Base-by-base conservation (phyloP, 202 grass and related monocot genomes). In the Cymbopogon flexuosus region DNA sequence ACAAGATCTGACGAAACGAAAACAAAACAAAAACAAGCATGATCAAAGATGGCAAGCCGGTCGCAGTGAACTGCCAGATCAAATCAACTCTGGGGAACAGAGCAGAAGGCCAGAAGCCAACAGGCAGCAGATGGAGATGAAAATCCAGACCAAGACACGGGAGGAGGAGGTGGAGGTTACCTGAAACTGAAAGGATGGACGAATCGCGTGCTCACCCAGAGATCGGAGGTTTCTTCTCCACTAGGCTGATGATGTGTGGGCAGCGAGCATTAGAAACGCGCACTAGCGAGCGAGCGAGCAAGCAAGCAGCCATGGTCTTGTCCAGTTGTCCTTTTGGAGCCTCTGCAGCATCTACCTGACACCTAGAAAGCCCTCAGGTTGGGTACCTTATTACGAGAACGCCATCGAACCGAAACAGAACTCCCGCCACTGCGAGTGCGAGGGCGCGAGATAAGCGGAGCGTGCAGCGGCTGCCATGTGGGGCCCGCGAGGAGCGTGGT, bases 381-480 rank as follows among this genome's bases (percentile, higher is more conserved):
- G 10, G 5, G 36, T 5, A 14, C 37, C 1, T 82, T 82, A 89
- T 82, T 68, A 89, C 87, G 72, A n/a, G 22, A 72, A 66, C 24
- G 4, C 78, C 87, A 62, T 37, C 16, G 1, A 68, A 52, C 49
- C 2, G 18, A 71, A 82, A 73, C 87, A 73, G 22, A 4, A 30
- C 78, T 89, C 87, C 87, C 83, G 87, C 87, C 87, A 82, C 40
- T 66, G 30, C 71, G 4, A 76, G 37, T 68, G 15, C 74, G 62
- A 49, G 77, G 14, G 5, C 30, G 18, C 10, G 8, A 22, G 43
- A 5, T 35, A 52, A 4, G 8, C 37, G 37, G 16, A 8, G 14
- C 0, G 4, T 12, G 43, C 23, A 6, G 73, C 1, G 16, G 33
- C 85, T 27, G 73, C n/a, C 86, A 78, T 18, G 22, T 2, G 42